A percentile compares a stretch with the other conserved stretches of the same genome.
Evolutionary conservation across 2,329 filamentous ascomycete species (phyloP).

Genomic region (Sporothrix mexicana): DNA sequence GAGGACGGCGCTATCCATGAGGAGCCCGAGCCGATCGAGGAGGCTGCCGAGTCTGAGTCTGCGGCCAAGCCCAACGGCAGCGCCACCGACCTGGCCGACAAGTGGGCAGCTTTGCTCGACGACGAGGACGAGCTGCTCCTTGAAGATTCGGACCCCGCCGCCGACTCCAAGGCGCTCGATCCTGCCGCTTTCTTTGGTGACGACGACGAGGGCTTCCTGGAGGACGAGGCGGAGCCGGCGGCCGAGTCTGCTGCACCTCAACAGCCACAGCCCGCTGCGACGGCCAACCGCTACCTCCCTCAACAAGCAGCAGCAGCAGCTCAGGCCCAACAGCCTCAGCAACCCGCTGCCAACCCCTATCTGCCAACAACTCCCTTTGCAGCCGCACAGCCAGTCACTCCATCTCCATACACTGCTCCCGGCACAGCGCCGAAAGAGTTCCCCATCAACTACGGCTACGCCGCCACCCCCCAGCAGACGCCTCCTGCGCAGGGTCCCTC

Average conservation of each 20-base stretch:
- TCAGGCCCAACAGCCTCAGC: constrained; percentile 27
- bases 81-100: constrained; percentile 73
- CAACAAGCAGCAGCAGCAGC: constrained; percentile 27
- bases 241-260: constrained; percentile 37
- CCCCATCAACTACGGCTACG: constrained; percentile 33
- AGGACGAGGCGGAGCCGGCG: constrained; percentile 62
- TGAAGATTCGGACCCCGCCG: constrained; percentile 54
- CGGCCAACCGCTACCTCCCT: constrained; percentile 36
- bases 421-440: constrained; percentile 29
- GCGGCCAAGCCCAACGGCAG: constrained; percentile 37
- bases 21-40: constrained; percentile 27
- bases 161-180: constrained; percentile 57
- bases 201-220: constrained; percentile 83
- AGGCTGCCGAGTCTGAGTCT: constrained; percentile 21
- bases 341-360: constrained; percentile 35
- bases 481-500: constrained; percentile 40
- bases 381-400: constrained; percentile 9
- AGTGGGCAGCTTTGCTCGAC: constrained; percentile 84
- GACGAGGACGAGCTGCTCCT: constrained; percentile 70
- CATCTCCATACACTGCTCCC: constrained; percentile 22
- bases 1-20: constrained; percentile 34
- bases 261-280: neutral
- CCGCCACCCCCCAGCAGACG: constrained; percentile 34
- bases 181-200: constrained; percentile 74
- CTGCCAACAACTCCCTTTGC: constrained; percentile 32